Base-by-base conservation (phyloP, 2,329 filamentous ascomycete species). In the Xylariaceae sp. region DNA sequence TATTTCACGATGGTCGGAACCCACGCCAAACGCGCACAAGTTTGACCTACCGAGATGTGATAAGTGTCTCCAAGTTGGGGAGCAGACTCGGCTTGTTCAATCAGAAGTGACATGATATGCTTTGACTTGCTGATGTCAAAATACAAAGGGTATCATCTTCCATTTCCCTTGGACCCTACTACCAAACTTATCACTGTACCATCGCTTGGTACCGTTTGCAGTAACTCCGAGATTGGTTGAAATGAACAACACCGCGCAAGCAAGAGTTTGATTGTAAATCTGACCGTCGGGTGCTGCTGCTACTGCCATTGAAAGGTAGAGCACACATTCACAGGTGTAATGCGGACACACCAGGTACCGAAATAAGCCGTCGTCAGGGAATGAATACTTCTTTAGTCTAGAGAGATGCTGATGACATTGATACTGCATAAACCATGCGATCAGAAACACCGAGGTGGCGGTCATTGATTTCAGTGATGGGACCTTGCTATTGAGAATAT, bases 301-400 rank as follows among this genome's bases (percentile, higher is more conserved):
- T 39, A 94, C 73, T 2, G 91, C 82, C 60, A 99, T 74, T n/a
- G 87, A 81, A 16, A 92, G 68, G 70, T 99, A 97, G 53, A 97
- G 84, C 33, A 88, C 69, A 67, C 90, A 92, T 74, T 97, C 94
- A 66, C 88, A 91, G 3, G 89, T 89, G 72, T 97, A 99, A 73
- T 99, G 94, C 15, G 94, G 92, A 64, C 89, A 95, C 32, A 97
- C 74, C 18, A 95, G 72, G 52, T 79, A 77, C 37, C 77, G 77
- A 71, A 97, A 99, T 52, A 88, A 74, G 2, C 87, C 86, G 55
- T 88, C 81, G 2, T 81, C 76, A 0, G 93, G 93, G 20, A 97
- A 78, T 9, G 88, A 89, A 72, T 99, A 97, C 67, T 92, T 93
- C 68, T 84, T 83, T 55, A 94, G 74, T 32, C 81, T 81, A 35